Base-by-base conservation (phyloP, 192 early-diverging fungal genomes). In the Backusella westeae region DNA sequence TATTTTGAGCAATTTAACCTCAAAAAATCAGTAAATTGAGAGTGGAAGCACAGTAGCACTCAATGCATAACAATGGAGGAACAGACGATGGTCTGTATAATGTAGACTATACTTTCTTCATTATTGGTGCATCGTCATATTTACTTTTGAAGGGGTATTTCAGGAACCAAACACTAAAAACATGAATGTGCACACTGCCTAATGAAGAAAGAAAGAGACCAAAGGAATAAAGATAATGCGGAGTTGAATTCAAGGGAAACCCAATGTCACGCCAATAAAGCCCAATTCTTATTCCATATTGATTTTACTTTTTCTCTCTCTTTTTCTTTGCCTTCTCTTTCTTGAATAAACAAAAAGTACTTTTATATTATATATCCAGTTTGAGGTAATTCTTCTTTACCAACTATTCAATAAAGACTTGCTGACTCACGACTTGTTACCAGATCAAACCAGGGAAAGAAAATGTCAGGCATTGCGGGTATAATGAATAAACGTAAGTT, bases 391-490 rank as follows among this genome's bases (percentile, higher is more conserved):
- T 29, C 23, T 63, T 63, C 6, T n/a, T 56, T n/a, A 26, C n/a
- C 38, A 39, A 3, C 38, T 39, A 3, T 56, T 56, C 19, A 21
- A 26, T 9, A 21, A 56, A 56, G 8, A 7, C 19, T 21, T 23
- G n/a, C 21, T 9, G 53, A 56, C 53, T 56, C 53, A 63, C 21
- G 21, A 26, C 2, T 59, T 59, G 26, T 63, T 63, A 7, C 12
- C 12, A 63, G 56, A 2, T 63, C 56, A 63, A 63, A 26, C 21
- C 14, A 56, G 8, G 1, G 8, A 56, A 56, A 56, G n/a, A 10
- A 4, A 63, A 63, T 63, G 56, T 63, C 56, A 29, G 56, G 56
- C 56, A 63, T 63, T 14, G 56, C 56, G 56, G 56, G 56, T 63
- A 63, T 63, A 26, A 8, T 63, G 56, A 63, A 63, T 63, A 63